phyloP scores from a whole-genome alignment of 306 rosid species.

The Medicago ruthenica region DNA sequence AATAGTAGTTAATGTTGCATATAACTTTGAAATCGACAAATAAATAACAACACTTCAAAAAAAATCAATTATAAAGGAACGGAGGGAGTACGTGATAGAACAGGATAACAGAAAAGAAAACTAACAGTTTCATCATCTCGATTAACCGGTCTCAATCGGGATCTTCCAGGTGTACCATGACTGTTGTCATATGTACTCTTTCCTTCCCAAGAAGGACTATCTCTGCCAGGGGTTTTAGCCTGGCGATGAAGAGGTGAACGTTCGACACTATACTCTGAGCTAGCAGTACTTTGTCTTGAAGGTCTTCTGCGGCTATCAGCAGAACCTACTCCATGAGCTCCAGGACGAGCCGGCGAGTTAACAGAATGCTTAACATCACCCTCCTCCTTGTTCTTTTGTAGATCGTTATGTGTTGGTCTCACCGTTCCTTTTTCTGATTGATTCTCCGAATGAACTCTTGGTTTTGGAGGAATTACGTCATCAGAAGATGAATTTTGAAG shows the following conservation, averaged over 20 bases:
- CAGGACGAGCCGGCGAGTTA: constrained; percentile 63
- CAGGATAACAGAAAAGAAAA: constrained; percentile 43
- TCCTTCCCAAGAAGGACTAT: constrained; percentile 73
- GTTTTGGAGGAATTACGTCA: constrained; percentile 52
- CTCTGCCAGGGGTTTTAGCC: constrained; percentile 67
- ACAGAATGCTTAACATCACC: constrained; percentile 55
- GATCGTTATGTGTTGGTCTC: constrained; percentile 46
- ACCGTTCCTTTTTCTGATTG: constrained; percentile 45
- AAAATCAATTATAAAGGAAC: background rate
- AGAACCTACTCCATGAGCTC: constrained; percentile 57
- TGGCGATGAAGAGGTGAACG: constrained; percentile 89
- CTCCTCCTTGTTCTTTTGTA: constrained; percentile 62
- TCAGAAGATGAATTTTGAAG: constrained; percentile 53
- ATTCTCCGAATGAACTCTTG: constrained; percentile 45
- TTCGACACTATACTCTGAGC: constrained; percentile 72
- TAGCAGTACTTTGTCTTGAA: constrained; percentile 58
- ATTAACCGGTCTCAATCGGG: constrained; percentile 60
- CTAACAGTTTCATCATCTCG: constrained; percentile 74
- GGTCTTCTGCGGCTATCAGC: constrained; percentile 60
- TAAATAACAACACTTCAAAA: background rate
- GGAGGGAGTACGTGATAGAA: background rate
- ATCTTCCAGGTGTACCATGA: constrained; percentile 84
- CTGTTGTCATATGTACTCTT: constrained; percentile 64
- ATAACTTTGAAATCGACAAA: background rate
- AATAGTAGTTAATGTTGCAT: constrained; percentile 1